Evolutionary conservation across 2,329 filamentous ascomycete species (phyloP), one percentile per base, ranked within the genome.

Genomic region (Periglandula ipomoeae): DNA sequence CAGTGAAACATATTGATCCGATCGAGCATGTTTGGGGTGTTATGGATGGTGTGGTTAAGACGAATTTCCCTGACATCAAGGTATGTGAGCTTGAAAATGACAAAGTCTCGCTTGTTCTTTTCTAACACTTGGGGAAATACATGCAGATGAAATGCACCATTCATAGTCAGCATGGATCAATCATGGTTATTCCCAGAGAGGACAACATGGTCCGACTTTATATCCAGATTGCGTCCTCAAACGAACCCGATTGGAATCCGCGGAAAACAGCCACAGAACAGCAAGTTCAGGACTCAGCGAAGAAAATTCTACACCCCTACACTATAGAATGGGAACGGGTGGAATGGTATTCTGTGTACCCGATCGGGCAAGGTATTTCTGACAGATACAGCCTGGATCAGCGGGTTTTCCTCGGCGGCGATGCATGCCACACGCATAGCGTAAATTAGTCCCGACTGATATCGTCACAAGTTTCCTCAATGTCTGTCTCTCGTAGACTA

Each of bases 371-470:
- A 62, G 82, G 85, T 0, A 83, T 87, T 30, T 76, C 84, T 1
- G 82, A 84, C 48, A 77, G 73, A 17, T 85, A 85, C 56, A 84
- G 82, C 0, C 65, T 83, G 44, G 77, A 85, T 51, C 75, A 85
- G 54, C 75, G 85, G 46, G 82, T 89, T 2, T 89, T 89, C 61
- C 73, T 89, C 24, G 84, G 81, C 11, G 85, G 85, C 35, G 85
- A 89, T 65, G 84, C 85, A n/a, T 87, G 83, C 56, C 85, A 89
- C 63, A 89, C 85, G 1, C 85, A 88, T 58, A 87, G 83, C 55
- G 79, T 82, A 69, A 70, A 79, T 67, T 43, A 13, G 4, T 23
- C 10, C 17, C 10, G 11, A n/a, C 22, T 23, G 23, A 13, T 20
- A 22, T 20, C 30, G 10, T 41, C 30, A 11, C 9, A 4, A 38